phyloP scores from a whole-genome alignment of 352 stramenopile species.

The Phytophthora tentaculata region DNA sequence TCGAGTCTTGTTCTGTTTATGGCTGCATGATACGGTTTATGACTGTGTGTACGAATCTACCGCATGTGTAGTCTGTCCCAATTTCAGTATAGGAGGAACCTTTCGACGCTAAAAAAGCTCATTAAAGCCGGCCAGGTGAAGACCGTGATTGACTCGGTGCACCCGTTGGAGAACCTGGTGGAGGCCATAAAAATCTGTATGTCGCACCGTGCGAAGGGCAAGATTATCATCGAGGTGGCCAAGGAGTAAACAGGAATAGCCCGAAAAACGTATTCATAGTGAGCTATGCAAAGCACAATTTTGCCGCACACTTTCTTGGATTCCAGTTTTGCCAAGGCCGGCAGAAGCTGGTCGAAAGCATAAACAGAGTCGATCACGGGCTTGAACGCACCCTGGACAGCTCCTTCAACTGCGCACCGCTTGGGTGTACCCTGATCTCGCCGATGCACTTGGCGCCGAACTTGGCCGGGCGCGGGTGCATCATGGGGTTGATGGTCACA shows the following conservation, averaged over 20 bases:
- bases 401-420: constrained; percentile 42
- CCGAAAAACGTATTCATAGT: no score
- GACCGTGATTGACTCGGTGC: constrained; percentile 52
- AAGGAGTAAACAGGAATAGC: constrained; percentile 21
- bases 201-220: constrained; percentile 58
- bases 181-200: constrained; percentile 63
- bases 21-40: no score
- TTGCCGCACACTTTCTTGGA: constrained; percentile 52
- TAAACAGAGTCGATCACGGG: constrained; percentile 45
- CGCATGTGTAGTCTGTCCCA: no score
- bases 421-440: constrained; percentile 37
- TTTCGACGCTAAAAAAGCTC: no score
- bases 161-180: constrained; percentile 56
- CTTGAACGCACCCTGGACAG: constrained; percentile 41
- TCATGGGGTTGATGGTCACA: constrained; percentile 40
- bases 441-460: constrained; percentile 45
- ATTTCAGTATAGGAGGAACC: no score
- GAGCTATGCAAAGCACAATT: constrained; percentile 48
- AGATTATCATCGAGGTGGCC: constrained; percentile 67
- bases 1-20: no score
- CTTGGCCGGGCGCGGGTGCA: constrained; percentile 40
- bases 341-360: constrained; percentile 46
- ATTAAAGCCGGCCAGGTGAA: constrained; percentile 44
- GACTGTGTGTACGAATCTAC: no score
- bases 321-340: constrained; percentile 53